Evolutionary conservation across 805 yeast species (phyloP), one percentile per base, ranked within the genome.

Genomic region (Starmerella etchellsii): DNA sequence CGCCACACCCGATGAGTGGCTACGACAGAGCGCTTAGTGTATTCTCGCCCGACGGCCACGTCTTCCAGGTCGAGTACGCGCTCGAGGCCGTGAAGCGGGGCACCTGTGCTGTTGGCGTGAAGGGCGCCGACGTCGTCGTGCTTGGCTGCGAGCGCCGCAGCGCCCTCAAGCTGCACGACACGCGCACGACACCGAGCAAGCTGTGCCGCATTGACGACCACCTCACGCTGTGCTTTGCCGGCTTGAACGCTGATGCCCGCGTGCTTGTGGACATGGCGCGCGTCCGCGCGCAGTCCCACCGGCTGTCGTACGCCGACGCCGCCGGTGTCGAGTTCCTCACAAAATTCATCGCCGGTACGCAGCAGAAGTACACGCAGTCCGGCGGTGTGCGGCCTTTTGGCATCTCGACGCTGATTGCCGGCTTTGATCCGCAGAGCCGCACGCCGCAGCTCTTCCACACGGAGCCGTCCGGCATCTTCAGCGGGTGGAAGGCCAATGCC

Each of bases 321-420:
- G 95, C 85, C 9, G 68, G 84, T 15, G 72, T 91, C 43, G 97
- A 91, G 58, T 91, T 87, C 60, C 68, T 91, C 60, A 84, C 98
- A 28, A 80, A 81, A 60, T 83, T 83, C 56, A 83, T 91, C 48
- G 98, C 98, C n/a, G 95, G 96, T 19, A 88, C 88, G 34, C 96
- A 91, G 63, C 98, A 91, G 61, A 74, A 78, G 61, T 91, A 88
- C 64, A 91, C 98, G 5, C 98, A 91, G 63, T 78, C 93, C 37
- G 98, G 98, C 52, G 98, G 98, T 62, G 95, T 91, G 21, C 75
- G 98, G 63, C 98, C 98, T 18, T 91, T 91, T 60, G 98, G 98
- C 43, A 81, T 91, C 53, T 79, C 95, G 38, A 91, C 96, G 23
- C 68, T 91, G 54, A 81, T 91, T 59, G 95, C 94, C 20, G 98